These are phyloP conservation scores for Excoecaria agallocha DNA, from an alignment of 345 rosid genomes.

Conservation along the genomic window DNA sequence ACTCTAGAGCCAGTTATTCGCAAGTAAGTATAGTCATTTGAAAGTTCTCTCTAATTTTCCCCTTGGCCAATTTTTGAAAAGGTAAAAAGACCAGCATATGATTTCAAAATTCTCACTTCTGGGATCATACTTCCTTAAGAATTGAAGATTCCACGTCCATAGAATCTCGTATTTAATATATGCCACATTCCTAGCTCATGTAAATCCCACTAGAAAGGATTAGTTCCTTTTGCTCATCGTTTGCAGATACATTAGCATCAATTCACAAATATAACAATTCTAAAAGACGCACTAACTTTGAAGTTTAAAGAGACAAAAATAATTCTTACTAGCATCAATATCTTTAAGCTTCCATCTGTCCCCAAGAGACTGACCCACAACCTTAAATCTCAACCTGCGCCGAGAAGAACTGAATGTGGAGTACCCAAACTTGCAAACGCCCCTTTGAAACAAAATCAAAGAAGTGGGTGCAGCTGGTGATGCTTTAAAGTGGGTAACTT, in stretches of 20 bases:
- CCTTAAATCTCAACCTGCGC: slow-evolving; percentile 48
- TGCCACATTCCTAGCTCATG: too few relatives aligned
- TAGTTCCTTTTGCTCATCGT: too few relatives aligned
- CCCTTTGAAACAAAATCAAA: slow-evolving; percentile 17
- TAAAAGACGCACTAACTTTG: not conserved
- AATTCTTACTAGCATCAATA: slow-evolving; percentile 54
- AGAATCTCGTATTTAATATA: not conserved
- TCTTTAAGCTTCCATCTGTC: slow-evolving; percentile 71
- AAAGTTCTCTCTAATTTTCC: not conserved
- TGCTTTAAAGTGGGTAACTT: slow-evolving; percentile 21
- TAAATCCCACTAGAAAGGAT: not conserved
- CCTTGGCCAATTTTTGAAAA: not conserved
- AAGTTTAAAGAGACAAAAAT: not conserved
- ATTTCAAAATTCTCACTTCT: not conserved
- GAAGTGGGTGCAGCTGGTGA: slow-evolving; percentile 19
- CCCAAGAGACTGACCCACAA: slow-evolving; percentile 46
- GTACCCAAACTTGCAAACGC: slow-evolving; percentile 27
- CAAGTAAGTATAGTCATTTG: not conserved
- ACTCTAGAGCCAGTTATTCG: not conserved
- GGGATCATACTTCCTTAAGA: not conserved
- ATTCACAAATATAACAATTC: not conserved
- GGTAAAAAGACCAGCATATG: not conserved
- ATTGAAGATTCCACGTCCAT: not conserved
- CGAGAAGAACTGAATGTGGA: slow-evolving; percentile 25
- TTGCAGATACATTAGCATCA: too few relatives aligned